Conservation (phyloP, 805 yeast species). For the Candida verbasci region DNA sequence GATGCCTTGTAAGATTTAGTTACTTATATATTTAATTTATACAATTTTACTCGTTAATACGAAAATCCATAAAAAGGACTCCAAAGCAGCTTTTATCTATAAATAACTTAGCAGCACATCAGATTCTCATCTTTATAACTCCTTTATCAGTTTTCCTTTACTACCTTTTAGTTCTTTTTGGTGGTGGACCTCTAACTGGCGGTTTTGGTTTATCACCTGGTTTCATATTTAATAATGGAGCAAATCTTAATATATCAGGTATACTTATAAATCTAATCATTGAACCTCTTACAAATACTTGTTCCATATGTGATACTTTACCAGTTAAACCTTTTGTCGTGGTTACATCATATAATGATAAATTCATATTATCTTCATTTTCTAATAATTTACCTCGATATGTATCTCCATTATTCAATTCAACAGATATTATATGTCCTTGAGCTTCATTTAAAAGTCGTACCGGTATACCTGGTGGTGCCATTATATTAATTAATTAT, state of each 20-base stretch:
- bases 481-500: constrained; percentile 32
- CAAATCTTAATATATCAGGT: constrained; percentile 84
- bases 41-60: no score
- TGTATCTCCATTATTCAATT: constrained; percentile 77
- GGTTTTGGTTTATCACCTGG: constrained; percentile 62
- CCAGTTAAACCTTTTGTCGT: constrained; percentile 72
- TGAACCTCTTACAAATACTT: constrained; percentile 88
- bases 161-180: constrained; percentile 21
- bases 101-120: no score
- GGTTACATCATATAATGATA: constrained; percentile 76
- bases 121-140: no score
- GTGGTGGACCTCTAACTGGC: constrained; percentile 61
- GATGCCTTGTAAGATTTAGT: no score
- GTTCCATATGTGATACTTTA: constrained; percentile 67
- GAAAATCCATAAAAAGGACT: no score
- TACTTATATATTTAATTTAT: no score
- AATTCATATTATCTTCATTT: constrained; percentile 92
- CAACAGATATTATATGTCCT: constrained; percentile 83
- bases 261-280: constrained; percentile 78
- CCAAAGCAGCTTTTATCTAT: no score
- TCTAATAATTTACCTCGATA: constrained; percentile 85
- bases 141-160: no score
- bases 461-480: constrained; percentile 74
- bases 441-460: constrained; percentile 82
- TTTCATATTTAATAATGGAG: constrained; percentile 77